Evolutionary conservation across 1,284 basidiomycete species (phyloP).

Genomic region (Ustilago hordei): DNA sequence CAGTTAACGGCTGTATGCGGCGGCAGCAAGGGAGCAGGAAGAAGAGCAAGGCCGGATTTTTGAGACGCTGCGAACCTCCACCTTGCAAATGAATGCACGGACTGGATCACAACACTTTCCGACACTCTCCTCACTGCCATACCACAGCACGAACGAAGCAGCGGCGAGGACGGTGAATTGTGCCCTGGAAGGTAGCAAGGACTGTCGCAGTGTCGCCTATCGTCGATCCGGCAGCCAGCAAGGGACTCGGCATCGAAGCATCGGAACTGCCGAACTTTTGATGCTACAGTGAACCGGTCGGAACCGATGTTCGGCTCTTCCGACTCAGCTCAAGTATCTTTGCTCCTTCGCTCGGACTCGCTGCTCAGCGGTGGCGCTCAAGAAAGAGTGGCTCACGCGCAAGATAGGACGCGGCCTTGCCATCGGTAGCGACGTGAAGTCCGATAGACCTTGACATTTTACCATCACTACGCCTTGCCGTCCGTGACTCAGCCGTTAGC

Average conservation of each 20-base stretch:
- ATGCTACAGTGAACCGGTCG: neutral
- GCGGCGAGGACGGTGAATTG: neutral
- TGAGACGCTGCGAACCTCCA: neutral
- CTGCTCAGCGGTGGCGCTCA: neutral
- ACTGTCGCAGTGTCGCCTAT: too few species aligned
- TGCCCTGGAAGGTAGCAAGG: too few species aligned
- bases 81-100: neutral
- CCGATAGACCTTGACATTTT: neutral
- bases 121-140: neutral
- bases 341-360: neutral
- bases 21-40: neutral
- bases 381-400: neutral
- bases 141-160: neutral
- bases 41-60: neutral
- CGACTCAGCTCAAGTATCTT: neutral
- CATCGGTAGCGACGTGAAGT: neutral
- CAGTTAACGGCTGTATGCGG: neutral
- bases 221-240: too few species aligned
- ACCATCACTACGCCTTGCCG: constrained; percentile 3
- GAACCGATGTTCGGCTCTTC: neutral
- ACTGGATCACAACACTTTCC: neutral
- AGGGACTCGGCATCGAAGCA: neutral
- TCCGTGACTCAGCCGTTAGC: neutral
- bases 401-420: neutral
- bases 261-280: neutral